Evolutionary conservation across 73 alveolate genomes (phyloP).

Genomic region (Diophrys sp.): DNA sequence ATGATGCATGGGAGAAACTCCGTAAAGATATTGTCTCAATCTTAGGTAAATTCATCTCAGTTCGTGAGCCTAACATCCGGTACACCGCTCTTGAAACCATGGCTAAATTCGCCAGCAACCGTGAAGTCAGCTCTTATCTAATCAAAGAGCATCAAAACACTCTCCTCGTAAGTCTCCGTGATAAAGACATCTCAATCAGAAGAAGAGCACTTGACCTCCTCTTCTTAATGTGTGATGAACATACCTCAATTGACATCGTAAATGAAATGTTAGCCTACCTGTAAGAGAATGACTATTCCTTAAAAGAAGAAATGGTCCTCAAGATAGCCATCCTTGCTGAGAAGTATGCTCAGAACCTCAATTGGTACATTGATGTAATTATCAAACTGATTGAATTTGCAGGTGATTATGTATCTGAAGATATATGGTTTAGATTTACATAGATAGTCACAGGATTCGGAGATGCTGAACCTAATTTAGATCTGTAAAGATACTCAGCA

Average conservation of each 20-base stretch:
- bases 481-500: slow-evolving; percentile 91
- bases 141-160: slow-evolving; percentile 87
- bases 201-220: slow-evolving; percentile 96
- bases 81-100: slow-evolving; percentile 96
- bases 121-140: slow-evolving; percentile 54
- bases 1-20: slow-evolving; percentile 74
- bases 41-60: slow-evolving; percentile 90
- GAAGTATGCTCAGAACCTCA: slow-evolving; percentile 89
- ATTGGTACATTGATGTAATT: slow-evolving; percentile 97
- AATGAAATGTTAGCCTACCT: slow-evolving; percentile 92
- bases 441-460: slow-evolving; percentile 96
- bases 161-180: slow-evolving; percentile 83
- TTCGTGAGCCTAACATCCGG: slow-evolving; percentile 95
- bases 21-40: slow-evolving; percentile 82
- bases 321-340: slow-evolving; percentile 98
- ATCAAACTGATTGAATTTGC: slow-evolving; percentile 93
- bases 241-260: slow-evolving; percentile 85
- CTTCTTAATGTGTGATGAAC: slow-evolving; percentile 86
- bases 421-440: slow-evolving; percentile 92
- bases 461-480: slow-evolving; percentile 80
- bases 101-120: slow-evolving; percentile 86
- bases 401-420: slow-evolving; percentile 98
- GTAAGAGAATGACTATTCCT: slow-evolving; percentile 88
- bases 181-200: slow-evolving; percentile 94
- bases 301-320: slow-evolving; percentile 95